Percentiles rank a stretch among this genome's conserved stretches.
phyloP scores from a whole-genome alignment of 371 early-diverging fungal species.

The Funneliformis caledonium region DNA sequence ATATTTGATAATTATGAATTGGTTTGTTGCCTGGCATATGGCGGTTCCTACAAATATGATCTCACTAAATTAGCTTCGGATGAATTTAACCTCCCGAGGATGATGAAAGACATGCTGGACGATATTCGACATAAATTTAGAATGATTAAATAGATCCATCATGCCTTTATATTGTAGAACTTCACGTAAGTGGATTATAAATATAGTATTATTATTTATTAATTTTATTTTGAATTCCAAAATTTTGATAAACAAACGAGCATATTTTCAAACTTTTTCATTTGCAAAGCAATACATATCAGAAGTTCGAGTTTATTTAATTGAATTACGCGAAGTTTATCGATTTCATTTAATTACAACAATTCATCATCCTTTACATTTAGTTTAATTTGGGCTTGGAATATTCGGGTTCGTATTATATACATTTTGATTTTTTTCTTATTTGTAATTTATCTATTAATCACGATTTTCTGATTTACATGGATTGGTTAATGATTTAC shows the following conservation, averaged over 20 bases:
- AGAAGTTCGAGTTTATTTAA: conserved; percentile 30
- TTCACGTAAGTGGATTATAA: conserved; percentile 20
- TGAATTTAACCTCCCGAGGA: conserved; percentile 30
- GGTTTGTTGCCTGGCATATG: background rate
- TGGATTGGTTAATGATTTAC: no score
- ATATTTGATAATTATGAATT: conserved; percentile 30
- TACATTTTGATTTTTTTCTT: no score
- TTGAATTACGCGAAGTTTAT: conserved; percentile 37
- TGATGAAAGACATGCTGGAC: conserved; percentile 41
- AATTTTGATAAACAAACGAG: background rate
- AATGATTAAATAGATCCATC: background rate
- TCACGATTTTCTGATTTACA: no score
- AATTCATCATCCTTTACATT: no score
- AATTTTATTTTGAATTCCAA: background rate
- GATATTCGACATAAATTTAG: conserved; percentile 9
- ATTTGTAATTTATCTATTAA: no score
- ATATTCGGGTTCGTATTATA: no score
- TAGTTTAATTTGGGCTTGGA: no score
- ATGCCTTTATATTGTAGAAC: background rate
- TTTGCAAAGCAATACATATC: conserved; percentile 20
- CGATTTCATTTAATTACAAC: no score
- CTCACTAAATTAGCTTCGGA: conserved; percentile 37
- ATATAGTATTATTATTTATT: background rate
- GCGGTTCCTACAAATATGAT: conserved; percentile 5
- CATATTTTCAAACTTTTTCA: background rate